Base-by-base conservation (phyloP, 177 flowering plant species). In the Vitis hybrid region DNA sequence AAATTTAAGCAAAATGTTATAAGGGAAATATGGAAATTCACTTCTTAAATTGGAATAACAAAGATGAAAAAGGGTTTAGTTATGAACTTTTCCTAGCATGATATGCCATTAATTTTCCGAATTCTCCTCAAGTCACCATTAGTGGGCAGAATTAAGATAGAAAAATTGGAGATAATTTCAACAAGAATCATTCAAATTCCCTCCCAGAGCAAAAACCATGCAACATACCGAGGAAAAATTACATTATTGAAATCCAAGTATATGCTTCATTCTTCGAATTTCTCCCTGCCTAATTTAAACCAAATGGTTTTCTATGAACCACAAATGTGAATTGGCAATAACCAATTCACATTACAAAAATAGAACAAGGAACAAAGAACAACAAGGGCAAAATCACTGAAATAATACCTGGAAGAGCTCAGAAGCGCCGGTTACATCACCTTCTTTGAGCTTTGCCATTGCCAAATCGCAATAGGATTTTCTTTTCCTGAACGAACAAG, bases 321-420 rank as follows among this genome's bases (percentile, higher is more conserved):
- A 54, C 9, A 54, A 54, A 17, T 0, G 17, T 54, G 56, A 14
- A 13, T 54, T 0, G 17, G 56, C n/a, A 54, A 54, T 54, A 54
- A 13, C 56, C 56, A 13, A 4, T 13, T 14, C 9, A 54, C 17
- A 13, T 15, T 11, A 63, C 18, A 62, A 10, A 49, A 18, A 13
- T 4, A 10, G 5, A 40, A 27, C 24, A 15, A 2, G 13, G 40
- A 30, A 52, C 12, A 0, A 51, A 35, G 18, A 58, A n/a, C 6
- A 17, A 14, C 11, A 58, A 58, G 11, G 1, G 21, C 6, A 0
- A 17, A 24, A 58, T 17, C 18, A 17, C 2, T 27, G 46, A 35
- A 35, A 6, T 17, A 72, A 19, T 69, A 93, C 98, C 94, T 89
- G 96, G 69, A 93, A 93, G 56, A 87, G 79, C 73, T 86, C 96